Percentiles rank a stretch among this genome's conserved stretches.
Evolutionary conservation across 352 stramenopile genomes (phyloP).

Genomic region (Globisporangium acanthophoron): DNA sequence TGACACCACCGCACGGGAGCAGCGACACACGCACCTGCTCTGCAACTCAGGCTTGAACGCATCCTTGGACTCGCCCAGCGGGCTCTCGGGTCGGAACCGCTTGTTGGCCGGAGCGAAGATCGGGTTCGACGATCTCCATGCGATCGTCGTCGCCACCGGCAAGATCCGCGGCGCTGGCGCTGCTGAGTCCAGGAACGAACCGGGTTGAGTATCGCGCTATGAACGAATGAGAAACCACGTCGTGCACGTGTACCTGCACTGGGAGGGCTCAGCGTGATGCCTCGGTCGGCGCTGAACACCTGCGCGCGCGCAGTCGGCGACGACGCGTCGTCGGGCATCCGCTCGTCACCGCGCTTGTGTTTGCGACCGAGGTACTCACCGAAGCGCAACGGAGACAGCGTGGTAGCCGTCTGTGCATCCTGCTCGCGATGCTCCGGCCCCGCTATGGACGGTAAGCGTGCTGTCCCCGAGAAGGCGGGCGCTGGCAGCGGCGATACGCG

Average conservation of each 20-base stretch:
- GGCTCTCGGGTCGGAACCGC: slow-evolving; percentile 5
- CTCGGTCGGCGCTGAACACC: slow-evolving; percentile 12
- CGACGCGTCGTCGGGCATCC: slow-evolving; percentile 20
- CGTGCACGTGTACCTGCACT: slow-evolving; percentile 7
- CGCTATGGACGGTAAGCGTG: slow-evolving; percentile 2
- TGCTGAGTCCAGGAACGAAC: not conserved
- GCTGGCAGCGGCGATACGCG: slow-evolving; percentile 11
- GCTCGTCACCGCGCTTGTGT: slow-evolving; percentile 27
- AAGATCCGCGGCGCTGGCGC: slow-evolving; percentile 9
- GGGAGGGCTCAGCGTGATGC: slow-evolving; percentile 13
- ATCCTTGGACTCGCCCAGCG: not conserved
- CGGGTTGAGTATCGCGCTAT: not conserved
- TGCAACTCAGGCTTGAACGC: slow-evolving; percentile 9
- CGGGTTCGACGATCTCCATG: slow-evolving; percentile 12
- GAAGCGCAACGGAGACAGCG: slow-evolving; percentile 16
- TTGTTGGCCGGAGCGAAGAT: slow-evolving; percentile 14
- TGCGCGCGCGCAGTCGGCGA: slow-evolving; percentile 41
- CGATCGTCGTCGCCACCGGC: slow-evolving; percentile 18
- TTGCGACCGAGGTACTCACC: slow-evolving; percentile 18
- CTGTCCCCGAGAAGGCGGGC: slow-evolving; percentile 2
- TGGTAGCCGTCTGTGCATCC: not conserved
- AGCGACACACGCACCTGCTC: slow-evolving; percentile 1
- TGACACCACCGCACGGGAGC: too few species aligned
- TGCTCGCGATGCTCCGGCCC: not conserved
- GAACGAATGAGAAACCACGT: not conserved